Base-by-base conservation (phyloP, 2,329 filamentous ascomycete genomes). In the Sporothrix protearum region DNA sequence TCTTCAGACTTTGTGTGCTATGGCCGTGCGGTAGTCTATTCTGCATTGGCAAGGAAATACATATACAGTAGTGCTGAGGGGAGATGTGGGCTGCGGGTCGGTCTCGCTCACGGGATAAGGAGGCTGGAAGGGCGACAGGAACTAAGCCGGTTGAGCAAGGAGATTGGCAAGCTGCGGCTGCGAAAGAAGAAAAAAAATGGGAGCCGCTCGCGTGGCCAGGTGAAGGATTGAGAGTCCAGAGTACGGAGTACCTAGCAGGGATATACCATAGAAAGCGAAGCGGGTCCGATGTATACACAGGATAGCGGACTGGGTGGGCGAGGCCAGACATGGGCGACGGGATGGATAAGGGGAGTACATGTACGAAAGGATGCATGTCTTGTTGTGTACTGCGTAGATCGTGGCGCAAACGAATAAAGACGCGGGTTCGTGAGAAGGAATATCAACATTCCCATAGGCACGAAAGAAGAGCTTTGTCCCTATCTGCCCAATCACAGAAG, bases 241-340 rank as follows among this genome's bases (percentile, higher is more conserved):
- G n/a, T 51, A 51, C 47, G 7, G 53, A 51, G 22, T 16, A n/a
- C n/a, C n/a, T n/a, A n/a, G n/a, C n/a, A n/a, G n/a, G n/a, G 51
- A 30, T 12, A 36, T 59, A n/a, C 12, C 3, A 71, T 49, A 69
- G 14, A 36, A 69, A 36, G 7, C 1, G 30, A 39, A 69, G 70
- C 75, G 73, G 75, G 63, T 63, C 10, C 36, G 22, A 64, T 36
- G 22, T 64, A 25, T 36, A 12, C 45, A 25, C 59, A 64, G 59
- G 59, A 28, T 42, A 42, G 19, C 45, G 59, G 59, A 12, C 36
- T 22, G 59, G 19, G 7, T 55, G 55, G 42, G 39, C 33, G 51
- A 42, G 39, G 16, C 45, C 45, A 39, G n/a, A 22, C 45, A 14
- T 8, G 33, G 49, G 12, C 19, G 33, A 66, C 22, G 49, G 49